Percentiles rank a stretch among this genome's conserved stretches.
These are phyloP conservation scores for Amylocystis lapponica DNA, from an alignment of 768 basidiomycete genomes.

Conservation along the genomic window DNA sequence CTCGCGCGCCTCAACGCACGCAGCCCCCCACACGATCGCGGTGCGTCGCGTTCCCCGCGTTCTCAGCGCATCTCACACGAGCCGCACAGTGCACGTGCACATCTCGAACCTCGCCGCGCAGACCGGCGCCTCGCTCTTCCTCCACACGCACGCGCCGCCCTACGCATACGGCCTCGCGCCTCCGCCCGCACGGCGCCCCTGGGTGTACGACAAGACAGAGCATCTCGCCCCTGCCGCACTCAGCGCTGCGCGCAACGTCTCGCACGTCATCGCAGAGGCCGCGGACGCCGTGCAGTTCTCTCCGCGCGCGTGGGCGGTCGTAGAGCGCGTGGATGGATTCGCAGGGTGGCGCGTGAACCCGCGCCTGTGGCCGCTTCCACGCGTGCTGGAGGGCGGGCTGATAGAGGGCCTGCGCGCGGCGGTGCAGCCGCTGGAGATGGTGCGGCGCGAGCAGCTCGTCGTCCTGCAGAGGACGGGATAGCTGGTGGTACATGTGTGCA, in stretches of 20 bases:
- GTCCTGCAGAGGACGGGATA: conserved; percentile 16
- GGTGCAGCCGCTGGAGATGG: conserved; percentile 11
- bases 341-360: conserved; percentile 29
- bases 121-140: conserved; percentile 87
- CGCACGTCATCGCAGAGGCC: conserved; percentile 59
- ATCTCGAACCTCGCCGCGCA: conserved; percentile 84
- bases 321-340: conserved; percentile 43
- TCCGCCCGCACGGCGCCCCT: conserved; percentile 24
- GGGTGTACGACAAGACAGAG: conserved; percentile 86
- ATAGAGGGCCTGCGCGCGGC: conserved; percentile 5
- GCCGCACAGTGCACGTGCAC: conserved; percentile 63
- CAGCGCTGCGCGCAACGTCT: conserved; percentile 36
- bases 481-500: too few species aligned
- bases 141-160: conserved; percentile 60
- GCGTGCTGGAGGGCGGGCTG: conserved; percentile 5
- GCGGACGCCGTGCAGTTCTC: conserved; percentile 7
- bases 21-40: conserved; percentile 29
- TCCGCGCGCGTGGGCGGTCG: conserved; percentile 34
- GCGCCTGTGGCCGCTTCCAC: conserved; percentile 1
- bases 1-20: conserved; percentile 54
- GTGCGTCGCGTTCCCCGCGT: conserved; percentile 20
- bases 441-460: conserved; percentile 17
- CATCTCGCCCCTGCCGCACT: conserved; percentile 38
- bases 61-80: background rate
- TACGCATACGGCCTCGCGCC: conserved; percentile 24